phyloP scores from a whole-genome alignment of 768 basidiomycete species.

The Cantharellus cinnabarinus region DNA sequence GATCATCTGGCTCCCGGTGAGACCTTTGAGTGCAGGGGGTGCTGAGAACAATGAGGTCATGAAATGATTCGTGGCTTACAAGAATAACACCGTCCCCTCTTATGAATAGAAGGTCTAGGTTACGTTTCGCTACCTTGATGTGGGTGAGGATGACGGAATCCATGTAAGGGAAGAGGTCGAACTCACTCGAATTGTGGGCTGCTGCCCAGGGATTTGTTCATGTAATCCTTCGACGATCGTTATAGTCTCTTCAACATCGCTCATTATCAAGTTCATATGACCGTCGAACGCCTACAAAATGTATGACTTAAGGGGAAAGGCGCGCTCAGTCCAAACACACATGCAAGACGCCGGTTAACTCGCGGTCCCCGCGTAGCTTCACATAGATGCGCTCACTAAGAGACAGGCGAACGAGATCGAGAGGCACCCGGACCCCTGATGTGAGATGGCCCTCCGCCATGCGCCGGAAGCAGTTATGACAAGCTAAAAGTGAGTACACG shows the following conservation, averaged over 20 bases:
- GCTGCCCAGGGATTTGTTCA: constrained; percentile 12
- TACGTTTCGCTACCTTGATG: constrained; percentile 67
- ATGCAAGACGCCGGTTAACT: constrained; percentile 80
- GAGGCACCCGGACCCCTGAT: constrained; percentile 76
- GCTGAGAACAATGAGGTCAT: no score
- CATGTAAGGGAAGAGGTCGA: not conserved
- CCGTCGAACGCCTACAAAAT: constrained; percentile 80
- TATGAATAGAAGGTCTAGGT: constrained; percentile 96
- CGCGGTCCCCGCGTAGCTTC: constrained; percentile 86
- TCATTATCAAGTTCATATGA: constrained; percentile 98
- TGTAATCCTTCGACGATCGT: constrained; percentile 85
- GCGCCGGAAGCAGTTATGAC: not conserved
- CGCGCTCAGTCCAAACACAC: constrained; percentile 25
- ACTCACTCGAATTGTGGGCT: not conserved
- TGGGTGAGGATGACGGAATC: not conserved
- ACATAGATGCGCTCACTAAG: constrained; percentile 96
- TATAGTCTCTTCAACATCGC: constrained; percentile 93
- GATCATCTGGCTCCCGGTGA: no score
- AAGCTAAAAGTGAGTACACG: not conserved
- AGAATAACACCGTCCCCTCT: constrained; percentile 93
- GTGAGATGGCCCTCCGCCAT: constrained; percentile 15
- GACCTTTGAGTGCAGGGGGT: no score
- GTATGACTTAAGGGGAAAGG: not conserved
- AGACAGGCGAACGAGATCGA: constrained; percentile 90
- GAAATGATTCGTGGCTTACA: constrained; percentile 26